These are phyloP conservation scores for Vitis labrusca DNA, from an alignment of 164 flowering plant genomes.

Conservation along the genomic window DNA sequence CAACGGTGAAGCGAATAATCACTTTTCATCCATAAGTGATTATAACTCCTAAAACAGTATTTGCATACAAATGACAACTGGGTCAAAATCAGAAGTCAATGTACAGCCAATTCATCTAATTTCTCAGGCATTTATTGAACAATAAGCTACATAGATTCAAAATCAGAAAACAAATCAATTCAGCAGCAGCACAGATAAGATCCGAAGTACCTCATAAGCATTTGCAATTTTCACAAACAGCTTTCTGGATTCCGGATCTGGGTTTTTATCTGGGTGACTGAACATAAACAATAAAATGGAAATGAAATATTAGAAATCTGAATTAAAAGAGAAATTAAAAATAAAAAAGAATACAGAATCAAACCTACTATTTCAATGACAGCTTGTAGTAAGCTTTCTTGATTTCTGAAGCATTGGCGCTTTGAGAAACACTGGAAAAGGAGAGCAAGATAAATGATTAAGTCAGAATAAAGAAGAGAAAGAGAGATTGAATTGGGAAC, in stretches of 20 bases:
- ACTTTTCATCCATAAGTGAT: too few relatives aligned
- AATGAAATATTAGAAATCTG: background rate
- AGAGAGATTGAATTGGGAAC: background rate
- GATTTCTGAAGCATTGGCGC: conserved; percentile 87
- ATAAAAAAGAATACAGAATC: background rate
- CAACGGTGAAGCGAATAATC: too few relatives aligned
- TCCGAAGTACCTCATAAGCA: conserved; percentile 80
- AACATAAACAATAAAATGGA: conserved; percentile 4
- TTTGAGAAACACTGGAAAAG: conserved; percentile 66
- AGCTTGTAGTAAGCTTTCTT: conserved; percentile 95
- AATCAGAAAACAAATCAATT: background rate
- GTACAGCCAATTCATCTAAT: background rate
- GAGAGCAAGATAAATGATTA: background rate
- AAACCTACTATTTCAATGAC: conserved; percentile 76
- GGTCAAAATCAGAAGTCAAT: too few relatives aligned
- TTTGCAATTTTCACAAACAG: conserved; percentile 80
- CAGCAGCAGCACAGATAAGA: background rate
- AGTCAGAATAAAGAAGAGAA: background rate
- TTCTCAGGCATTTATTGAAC: background rate
- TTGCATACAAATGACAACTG: too few relatives aligned
- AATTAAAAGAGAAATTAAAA: background rate
- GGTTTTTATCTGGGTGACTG: conserved; percentile 94
- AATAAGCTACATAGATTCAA: background rate
- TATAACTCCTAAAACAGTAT: too few relatives aligned
- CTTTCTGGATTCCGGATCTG: conserved; percentile 91